Percentiles rank a stretch among this genome's conserved stretches.
Conservation (phyloP, 108 stramenopile species). For the Chaetoceros muelleri region DNA sequence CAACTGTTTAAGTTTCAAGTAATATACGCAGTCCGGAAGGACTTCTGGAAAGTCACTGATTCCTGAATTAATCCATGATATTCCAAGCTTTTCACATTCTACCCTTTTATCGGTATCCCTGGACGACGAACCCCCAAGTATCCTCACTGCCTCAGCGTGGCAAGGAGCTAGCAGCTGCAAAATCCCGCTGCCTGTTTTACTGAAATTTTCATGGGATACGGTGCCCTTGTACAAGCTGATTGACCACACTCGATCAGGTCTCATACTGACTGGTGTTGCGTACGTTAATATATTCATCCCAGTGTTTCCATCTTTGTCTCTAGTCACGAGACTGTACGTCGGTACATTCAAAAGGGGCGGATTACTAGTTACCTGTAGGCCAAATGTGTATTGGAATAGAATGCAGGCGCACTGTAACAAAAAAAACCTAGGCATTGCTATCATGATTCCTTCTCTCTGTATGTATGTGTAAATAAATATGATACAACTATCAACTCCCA, state of each 20-base stretch:
- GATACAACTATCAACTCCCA: no score
- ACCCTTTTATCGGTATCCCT: conserved; percentile 46
- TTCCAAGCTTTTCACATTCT: conserved; percentile 29
- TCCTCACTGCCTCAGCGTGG: conserved; percentile 32
- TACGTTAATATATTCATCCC: conserved; percentile 72
- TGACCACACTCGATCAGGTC: conserved; percentile 59
- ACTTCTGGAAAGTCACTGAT: conserved; percentile 19
- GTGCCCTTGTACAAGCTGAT: conserved; percentile 67
- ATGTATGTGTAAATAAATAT: no score
- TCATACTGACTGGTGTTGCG: conserved; percentile 60
- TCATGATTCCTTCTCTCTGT: no score
- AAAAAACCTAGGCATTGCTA: no score
- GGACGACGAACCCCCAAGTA: conserved; percentile 55
- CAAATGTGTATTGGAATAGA: no score
- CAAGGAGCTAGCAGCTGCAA: conserved; percentile 45
- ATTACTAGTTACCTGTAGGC: conserved; percentile 12
- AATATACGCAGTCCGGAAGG: conserved; percentile 48
- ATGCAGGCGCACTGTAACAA: no score
- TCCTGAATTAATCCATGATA: conserved; percentile 29
- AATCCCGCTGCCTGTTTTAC: conserved; percentile 32
- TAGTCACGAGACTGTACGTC: conserved; percentile 59
- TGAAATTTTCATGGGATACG: conserved; percentile 52
- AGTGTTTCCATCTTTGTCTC: conserved; percentile 11
- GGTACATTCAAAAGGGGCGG: conserved; percentile 73
- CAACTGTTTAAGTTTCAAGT: conserved; percentile 31